Evolutionary conservation across 1,284 basidiomycete genomes (phyloP).

Genomic region (Ceratobasidium papillatum): DNA sequence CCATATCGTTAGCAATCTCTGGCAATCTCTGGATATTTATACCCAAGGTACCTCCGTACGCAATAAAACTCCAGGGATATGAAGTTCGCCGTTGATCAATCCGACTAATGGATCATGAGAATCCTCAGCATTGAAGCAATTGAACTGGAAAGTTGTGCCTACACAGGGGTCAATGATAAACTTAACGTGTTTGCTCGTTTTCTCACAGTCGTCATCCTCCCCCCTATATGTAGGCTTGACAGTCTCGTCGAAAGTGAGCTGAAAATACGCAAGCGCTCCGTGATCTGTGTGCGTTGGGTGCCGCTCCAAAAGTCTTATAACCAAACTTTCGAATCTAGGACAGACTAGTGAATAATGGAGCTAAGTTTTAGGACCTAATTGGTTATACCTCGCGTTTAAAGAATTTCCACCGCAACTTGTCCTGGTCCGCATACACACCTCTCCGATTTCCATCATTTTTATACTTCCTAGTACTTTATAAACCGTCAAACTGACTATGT

Average conservation of each 20-base stretch:
- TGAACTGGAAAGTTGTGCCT: constrained; percentile 82
- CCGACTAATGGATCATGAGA: constrained; percentile 61
- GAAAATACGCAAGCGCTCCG: constrained; percentile 80
- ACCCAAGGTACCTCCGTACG: constrained; percentile 62
- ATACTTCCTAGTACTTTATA: constrained; percentile 83
- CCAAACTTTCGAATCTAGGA: constrained; percentile 84
- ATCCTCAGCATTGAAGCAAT: constrained; percentile 49
- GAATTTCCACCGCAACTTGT: constrained; percentile 84
- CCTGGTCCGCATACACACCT: constrained; percentile 82
- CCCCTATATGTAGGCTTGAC: constrained; percentile 80
- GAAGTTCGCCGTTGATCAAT: constrained; percentile 77
- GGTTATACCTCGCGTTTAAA: too few species aligned
- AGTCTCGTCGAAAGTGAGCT: constrained; percentile 85
- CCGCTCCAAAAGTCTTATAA: constrained; percentile 70
- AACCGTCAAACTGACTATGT: constrained; percentile 75
- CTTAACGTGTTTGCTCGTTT: too few species aligned
- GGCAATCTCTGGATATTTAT: neutral
- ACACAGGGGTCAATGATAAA: too few species aligned
- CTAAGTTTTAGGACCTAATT: too few species aligned
- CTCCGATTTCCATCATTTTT: constrained; percentile 79
- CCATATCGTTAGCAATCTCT: neutral
- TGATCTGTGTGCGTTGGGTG: constrained; percentile 82
- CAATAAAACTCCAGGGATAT: constrained; percentile 76
- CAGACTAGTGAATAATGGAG: too few species aligned
- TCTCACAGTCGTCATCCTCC: constrained; percentile 72